phyloP scores from a whole-genome alignment of 2,329 filamentous ascomycete species.

The Penicillium polonicum region DNA sequence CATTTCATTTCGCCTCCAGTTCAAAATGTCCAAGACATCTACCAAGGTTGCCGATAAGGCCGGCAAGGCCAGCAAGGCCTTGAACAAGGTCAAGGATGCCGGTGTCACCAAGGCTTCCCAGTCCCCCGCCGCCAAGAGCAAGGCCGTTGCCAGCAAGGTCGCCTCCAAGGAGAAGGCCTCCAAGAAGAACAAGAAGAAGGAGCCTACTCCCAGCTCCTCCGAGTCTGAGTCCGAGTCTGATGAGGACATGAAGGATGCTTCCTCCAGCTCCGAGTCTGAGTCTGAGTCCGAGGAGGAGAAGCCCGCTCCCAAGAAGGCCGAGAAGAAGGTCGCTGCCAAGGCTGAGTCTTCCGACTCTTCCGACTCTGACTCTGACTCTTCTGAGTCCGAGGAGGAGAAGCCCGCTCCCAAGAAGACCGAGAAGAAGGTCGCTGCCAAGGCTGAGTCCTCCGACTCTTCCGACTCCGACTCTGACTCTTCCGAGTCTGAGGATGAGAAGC shows the following conservation, averaged over 20 bases:
- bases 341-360: conserved; percentile 30
- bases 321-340: conserved; percentile 31
- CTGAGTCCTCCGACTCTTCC: conserved; percentile 28
- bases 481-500: conserved; percentile 40
- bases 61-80: conserved; percentile 38
- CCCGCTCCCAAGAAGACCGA: conserved; percentile 26
- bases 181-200: conserved; percentile 47
- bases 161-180: conserved; percentile 42
- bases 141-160: conserved; percentile 44
- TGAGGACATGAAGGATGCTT: conserved; percentile 38
- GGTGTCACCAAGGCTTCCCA: conserved; percentile 47
- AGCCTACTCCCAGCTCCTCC: conserved; percentile 34
- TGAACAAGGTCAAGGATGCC: conserved; percentile 50
- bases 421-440: conserved; percentile 32
- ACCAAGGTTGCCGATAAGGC: conserved; percentile 43
- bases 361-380: conserved; percentile 28
- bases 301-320: conserved; percentile 26
- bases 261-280: conserved; percentile 25
- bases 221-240: conserved; percentile 37
- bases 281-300: conserved; percentile 31
- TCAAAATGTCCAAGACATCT: conserved; percentile 45
- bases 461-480: conserved; percentile 34
- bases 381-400: conserved; percentile 38
- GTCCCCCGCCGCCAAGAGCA: conserved; percentile 47
- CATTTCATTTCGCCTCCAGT: conserved; percentile 14